Base-by-base conservation (phyloP, 2,329 filamentous ascomycete species). In the Beauveria australis region DNA sequence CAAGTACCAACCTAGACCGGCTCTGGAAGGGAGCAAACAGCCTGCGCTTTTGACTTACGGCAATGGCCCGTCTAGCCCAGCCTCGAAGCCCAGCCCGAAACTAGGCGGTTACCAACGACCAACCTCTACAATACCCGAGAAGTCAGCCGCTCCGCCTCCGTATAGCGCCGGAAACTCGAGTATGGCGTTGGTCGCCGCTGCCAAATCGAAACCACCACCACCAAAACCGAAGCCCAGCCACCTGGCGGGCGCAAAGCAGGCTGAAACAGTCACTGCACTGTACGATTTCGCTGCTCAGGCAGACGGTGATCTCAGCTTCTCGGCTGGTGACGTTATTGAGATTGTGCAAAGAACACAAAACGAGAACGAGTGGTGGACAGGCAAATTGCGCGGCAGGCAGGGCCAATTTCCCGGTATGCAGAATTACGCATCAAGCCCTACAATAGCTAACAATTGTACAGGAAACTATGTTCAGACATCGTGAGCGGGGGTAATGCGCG, bases 201-300 rank as follows among this genome's bases (percentile, higher is more conserved):
- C 79, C 61, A 82, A 81, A 63, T 81, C 85, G 57, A 94, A 92
- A 78, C 82, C 87, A 41, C 86, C 86, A 59, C 89, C 91, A 48
- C 83, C 83, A 7, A 85, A 85, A 65, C 90, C 92, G 1, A 94
- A 96, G 78, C 92, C 92, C 3, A 87, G 82, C 51, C 81, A 86
- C 59, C 78, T 97, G 52, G 87, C 81, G 65, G 86, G 81, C 3
- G 80, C 77, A 18, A 85, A 88, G 0, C 76, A 79, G 0, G 82
- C 83, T 0, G 92, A 97, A 73, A 92, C 84, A 0, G 92, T 89
- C 40, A 97, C 92, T 3, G 94, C 94, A 8, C 76, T 99, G 63
- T 99, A 97, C 74, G 94, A 97, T 71, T 99, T 96, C 70, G 91
- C 96, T 64, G 94, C 94, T 6, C 92, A 97, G 72, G 92, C 93